Base-by-base conservation (phyloP, 2,329 filamentous ascomycete species). In the Botrytis deweyae region DNA sequence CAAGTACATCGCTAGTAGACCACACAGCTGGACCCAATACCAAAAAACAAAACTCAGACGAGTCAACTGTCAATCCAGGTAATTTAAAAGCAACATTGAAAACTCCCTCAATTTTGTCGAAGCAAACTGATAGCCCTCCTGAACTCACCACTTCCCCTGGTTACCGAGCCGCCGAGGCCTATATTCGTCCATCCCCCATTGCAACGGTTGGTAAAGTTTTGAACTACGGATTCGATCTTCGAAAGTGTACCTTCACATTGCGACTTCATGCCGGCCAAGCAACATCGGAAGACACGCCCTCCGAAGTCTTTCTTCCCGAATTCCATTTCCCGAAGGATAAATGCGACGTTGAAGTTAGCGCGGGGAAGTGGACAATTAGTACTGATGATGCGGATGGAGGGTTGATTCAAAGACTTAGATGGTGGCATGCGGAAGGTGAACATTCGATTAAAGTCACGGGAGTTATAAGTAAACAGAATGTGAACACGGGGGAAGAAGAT, bases 401-500 rank as follows among this genome's bases (percentile, higher is more conserved):
- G 8, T 84, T 89, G 77, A 85, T 94, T 75, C 95, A 98, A 84
- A 88, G 88, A 76, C 84, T 99, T 76, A 89, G 89, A 78, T 99
- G 96, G 96, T 98, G 95, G 95, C 95, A 99, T 83, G 89, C 89
- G 1, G 91, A 92, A 73, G 96, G 95, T 3, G 90, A 94, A 77
- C 95, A 98, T 83, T 90, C 85, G 66, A 86, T 99, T 72, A 92
- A 88, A 75, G 87, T 98, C 14, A 90, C 88, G 33, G 96, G 96
- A 0, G 84, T 93, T 33, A 89, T 92, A 78, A 88, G 91, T 78
- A 91, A 86, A 77, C 86, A 88, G 77, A 90, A 88, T 77, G 83
- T 84, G 70, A 83, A 86, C 62, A 59, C 78, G 14, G 78, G 78
- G 6, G 89, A 88, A 2, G 87, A 87, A 5, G 89, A 89, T 8